phyloP scores from a whole-genome alignment of 2,329 filamentous ascomycete genomes.

The Diaporthe batatas region DNA sequence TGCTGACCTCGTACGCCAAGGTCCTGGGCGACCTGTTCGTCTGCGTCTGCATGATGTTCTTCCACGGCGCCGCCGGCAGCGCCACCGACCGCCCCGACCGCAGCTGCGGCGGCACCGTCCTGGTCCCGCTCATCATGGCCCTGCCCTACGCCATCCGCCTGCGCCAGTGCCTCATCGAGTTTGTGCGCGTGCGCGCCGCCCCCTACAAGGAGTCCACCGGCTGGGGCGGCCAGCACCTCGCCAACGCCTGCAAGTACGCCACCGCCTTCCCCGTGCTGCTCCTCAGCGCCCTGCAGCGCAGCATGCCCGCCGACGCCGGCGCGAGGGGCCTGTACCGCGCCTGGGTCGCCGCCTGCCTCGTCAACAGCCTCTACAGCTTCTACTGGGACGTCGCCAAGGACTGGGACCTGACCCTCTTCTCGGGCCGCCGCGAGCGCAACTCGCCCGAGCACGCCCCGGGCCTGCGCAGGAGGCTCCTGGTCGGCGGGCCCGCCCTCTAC shows the following conservation, averaged over 20 bases:
- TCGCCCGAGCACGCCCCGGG: conserved; percentile 80
- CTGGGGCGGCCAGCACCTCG: conserved; percentile 88
- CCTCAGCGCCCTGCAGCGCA: conserved; percentile 80
- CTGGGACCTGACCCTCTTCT: conserved; percentile 93
- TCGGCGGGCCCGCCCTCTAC: conserved; percentile 78
- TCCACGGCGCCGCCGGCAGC: conserved; percentile 77
- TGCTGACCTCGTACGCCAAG: conserved; percentile 93
- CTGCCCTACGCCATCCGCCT: conserved; percentile 88
- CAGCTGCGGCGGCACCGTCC: conserved; percentile 80
- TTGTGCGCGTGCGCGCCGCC: conserved; percentile 75
- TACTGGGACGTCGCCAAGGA: conserved; percentile 98
- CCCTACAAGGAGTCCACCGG: conserved; percentile 69
- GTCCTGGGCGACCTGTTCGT: conserved; percentile 92
- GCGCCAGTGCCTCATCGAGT: conserved; percentile 93
- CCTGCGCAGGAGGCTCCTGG: conserved; percentile 80
- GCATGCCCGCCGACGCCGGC: conserved; percentile 58
- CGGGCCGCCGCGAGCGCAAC: conserved; percentile 67
- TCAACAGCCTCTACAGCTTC: conserved; percentile 96
- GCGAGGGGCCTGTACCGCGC: conserved; percentile 62
- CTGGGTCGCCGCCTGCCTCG: conserved; percentile 79
- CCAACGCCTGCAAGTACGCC: conserved; percentile 96
- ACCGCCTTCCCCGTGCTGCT: conserved; percentile 93
- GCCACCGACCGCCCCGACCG: conserved; percentile 87
- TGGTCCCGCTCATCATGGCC: conserved; percentile 88
- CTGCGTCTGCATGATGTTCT: conserved; percentile 82